Conservation (phyloP, 345 rosid genomes). For the Clarkia xantiana region DNA sequence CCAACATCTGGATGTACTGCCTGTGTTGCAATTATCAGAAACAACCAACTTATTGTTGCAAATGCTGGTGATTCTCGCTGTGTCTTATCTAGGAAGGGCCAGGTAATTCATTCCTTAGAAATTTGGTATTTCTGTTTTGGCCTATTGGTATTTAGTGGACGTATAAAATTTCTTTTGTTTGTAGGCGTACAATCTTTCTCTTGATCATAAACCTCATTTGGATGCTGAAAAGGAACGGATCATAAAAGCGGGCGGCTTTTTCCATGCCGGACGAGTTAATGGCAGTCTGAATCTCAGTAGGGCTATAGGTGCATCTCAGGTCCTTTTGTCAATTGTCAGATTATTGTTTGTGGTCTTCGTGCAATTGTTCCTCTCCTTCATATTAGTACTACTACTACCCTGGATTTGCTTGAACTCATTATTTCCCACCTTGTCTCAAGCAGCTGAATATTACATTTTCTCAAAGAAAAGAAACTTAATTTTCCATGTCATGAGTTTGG, state of each 20-base stretch:
- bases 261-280: slow-evolving; percentile 84
- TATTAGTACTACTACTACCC: too few relatives aligned
- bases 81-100: slow-evolving; percentile 83
- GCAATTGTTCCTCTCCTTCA: too few relatives aligned
- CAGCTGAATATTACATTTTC: too few relatives aligned
- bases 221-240: slow-evolving; percentile 90
- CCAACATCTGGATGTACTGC: slow-evolving; percentile 88
- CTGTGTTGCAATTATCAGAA: slow-evolving; percentile 64
- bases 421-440: too few relatives aligned
- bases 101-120: slow-evolving; percentile 30
- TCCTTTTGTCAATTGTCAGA: neutral
- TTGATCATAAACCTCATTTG: slow-evolving; percentile 96
- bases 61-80: slow-evolving; percentile 97
- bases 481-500: too few relatives aligned
- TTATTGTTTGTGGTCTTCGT: too few relatives aligned
- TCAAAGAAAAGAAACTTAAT: too few relatives aligned
- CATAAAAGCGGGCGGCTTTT: slow-evolving; percentile 90
- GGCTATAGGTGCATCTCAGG: slow-evolving; percentile 56
- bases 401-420: too few relatives aligned
- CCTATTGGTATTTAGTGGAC: too few relatives aligned
- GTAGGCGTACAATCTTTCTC: slow-evolving; percentile 87
- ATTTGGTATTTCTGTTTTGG: neutral
- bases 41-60: slow-evolving; percentile 63
- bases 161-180: slow-evolving; percentile 1
- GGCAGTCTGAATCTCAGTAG: slow-evolving; percentile 95